Evolutionary conservation across 75 land plant genomes (phyloP).

Genomic region (Pinus albicaulis): DNA sequence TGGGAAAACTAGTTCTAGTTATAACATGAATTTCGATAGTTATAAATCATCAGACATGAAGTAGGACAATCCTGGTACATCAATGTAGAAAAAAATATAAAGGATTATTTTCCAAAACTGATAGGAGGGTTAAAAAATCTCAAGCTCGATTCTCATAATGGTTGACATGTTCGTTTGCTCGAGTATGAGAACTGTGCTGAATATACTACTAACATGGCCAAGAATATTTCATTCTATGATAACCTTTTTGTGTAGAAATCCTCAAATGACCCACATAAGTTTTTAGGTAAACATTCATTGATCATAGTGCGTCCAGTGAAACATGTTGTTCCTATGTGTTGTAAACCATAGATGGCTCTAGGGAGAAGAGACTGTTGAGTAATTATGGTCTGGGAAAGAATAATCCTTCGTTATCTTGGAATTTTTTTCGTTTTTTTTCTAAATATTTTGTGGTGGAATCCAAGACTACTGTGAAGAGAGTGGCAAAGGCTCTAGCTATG

Average conservation of each 20-base stretch:
- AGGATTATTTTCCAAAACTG: neutral
- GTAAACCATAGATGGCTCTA: slow-evolving; percentile 1
- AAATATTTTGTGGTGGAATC: neutral
- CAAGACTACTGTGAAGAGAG: neutral
- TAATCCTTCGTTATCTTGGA: neutral
- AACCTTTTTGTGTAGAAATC: too few relatives aligned
- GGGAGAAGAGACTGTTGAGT: neutral
- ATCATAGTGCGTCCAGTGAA: neutral
- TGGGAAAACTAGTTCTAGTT: too few relatives aligned
- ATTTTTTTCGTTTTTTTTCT: neutral
- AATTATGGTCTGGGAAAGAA: neutral
- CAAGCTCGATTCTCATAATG: neutral
- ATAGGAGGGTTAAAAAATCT: neutral
- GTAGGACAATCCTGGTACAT: neutral
- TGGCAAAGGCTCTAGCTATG: slow-evolving; percentile 19
- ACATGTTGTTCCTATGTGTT: neutral
- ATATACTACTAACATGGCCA: neutral
- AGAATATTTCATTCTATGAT: neutral
- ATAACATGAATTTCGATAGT: too few relatives aligned
- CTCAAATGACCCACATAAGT: neutral
- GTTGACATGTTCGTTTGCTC: neutral
- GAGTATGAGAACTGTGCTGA: neutral
- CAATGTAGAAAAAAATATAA: neutral
- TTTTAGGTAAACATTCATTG: neutral
- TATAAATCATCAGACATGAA: too few relatives aligned